Base-by-base conservation (phyloP, 1,284 basidiomycete species). In the Ganoderma sinense region DNA sequence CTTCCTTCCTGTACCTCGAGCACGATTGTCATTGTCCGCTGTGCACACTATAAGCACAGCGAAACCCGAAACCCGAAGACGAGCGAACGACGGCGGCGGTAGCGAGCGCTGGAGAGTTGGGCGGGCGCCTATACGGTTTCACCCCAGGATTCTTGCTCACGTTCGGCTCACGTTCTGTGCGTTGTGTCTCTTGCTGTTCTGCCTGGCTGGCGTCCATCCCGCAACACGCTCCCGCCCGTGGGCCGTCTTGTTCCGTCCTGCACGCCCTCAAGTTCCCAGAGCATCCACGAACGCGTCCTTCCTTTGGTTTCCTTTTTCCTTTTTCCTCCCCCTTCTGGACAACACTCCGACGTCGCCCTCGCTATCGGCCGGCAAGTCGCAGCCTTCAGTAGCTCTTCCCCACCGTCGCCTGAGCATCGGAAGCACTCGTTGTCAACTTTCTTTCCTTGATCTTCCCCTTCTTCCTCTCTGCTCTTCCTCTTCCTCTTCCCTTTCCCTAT, bases 281-380 rank as follows among this genome's bases (percentile, higher is more conserved):
- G 74, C 73, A 69, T 73, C 69, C 71, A 71, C 70, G 74, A 75
- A 78, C 78, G 76, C 75, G 76, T 75, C 76, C 75, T 75, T 80
- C 79, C 75, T 78, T 79, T 77, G 64, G 62, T 73, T 73, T 72
- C 70, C 63, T 72, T 75, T 73, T 71, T 69, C 70, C 71, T 66
- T 72, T 74, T 71, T 36, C 48, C n/a, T n/a, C 40, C 31, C 45
- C 14, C 36, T 41, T 75, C 72, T 69, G 72, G 67, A 64, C 66
- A 69, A 51, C 60, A 65, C 62, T 60, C 59, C 56, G 56, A 43
- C 67, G 61, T 65, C 63, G 41, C 33, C 56, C 41, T 48, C 48
- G 71, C 73, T 71, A 64, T 72, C 73, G 71, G 69, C 77, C 70
- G 71, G 39, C 66, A 40, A 68, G 65, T 70, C 58, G 23, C 39